Evolutionary conservation across 1,139 yeast species (phyloP), one percentile per base, ranked within the genome.

Genomic region (Candida sp.): DNA sequence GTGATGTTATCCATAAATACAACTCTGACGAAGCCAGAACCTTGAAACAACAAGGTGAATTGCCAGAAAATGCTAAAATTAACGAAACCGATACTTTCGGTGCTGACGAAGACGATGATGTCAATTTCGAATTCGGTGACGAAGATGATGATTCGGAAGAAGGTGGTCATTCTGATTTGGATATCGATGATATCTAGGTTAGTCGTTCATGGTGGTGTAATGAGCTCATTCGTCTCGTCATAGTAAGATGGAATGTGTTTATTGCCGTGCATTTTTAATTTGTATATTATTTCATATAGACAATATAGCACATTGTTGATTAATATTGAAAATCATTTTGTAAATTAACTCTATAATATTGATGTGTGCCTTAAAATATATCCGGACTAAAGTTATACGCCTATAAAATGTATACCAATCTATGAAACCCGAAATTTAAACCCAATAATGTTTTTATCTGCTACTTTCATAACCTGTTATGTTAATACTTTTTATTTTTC

Each of bases 1-100:
- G 97, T 75, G 99, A 95, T 66, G 98, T 95, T 54, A 93, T 95
- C 44, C 95, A 93, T 70, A 93, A 93, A 72, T 95, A 86, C 73
- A 90, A 87, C 66, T 86, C 97, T 39, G 99, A 95, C 62, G 99
- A 95, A 73, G 99, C 99, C 47, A 88, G 99, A 76, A 84, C 96
- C 40, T 79, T 95, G 71, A 95, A 95, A 75, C 87, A 82, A 51
- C 88, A 86, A 67, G 99, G 99, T 56, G 99, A 95, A 71, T 80
- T 95, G 60, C 99, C 98, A 47, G 95, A 93, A 68, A 80, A 84
- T 55, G 98, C 99, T 52, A 88, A 90, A 76, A 95, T 95, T 68
- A 91, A 93, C 71, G 99, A 95, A 76, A 89, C 96, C 53, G 98
- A 93, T 66, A 90, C 96, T 51, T 91, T 90, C 63, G 97, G 96